Base-by-base conservation (phyloP, 306 rosid genomes). In the Lablab purpureus region DNA sequence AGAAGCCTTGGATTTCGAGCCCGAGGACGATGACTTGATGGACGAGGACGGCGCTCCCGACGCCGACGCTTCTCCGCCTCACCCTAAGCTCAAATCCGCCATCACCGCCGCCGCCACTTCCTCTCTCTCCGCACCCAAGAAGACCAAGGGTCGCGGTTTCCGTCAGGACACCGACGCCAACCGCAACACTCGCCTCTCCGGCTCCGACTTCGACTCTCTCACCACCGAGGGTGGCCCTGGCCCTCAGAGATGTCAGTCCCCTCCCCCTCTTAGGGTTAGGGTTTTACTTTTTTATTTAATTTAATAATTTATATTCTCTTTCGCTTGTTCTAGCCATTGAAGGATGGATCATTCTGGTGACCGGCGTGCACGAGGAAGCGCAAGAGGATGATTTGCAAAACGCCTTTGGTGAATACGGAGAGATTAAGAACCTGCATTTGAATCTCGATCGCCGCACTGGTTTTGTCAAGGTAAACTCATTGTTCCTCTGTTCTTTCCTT, bases 401-500 rank as follows among this genome's bases (percentile, higher is more conserved):
- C 58, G 81, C 91, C 34, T 96, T 96, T 85, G 98, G 98, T 40
- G 98, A 90, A 78, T 96, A 80, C 81, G 99, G 99, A 51, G 97
- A 96, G 86, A 91, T 96, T 62, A 93, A 89, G 85, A 96, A 91
- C 79, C 88, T 96, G 83, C 98, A 96, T 84, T 80, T 96, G 76
- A 96, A 96, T 81, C 97, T 96, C 15, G 98, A 96, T 85, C 99
- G 99, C 37, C 99, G 98, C 34, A 91, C 98, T 77, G 99, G 99
- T 69, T 96, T 83, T 82, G 98, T 96, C 58, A 96, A 95, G 88
- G 99, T 95, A 76, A n/a, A 73, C 81, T 68, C 3, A 18, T 23
- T n/a, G 1, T 15, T 64, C 25, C 69, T 32, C 69, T 63, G 6
- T 34, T 34, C 6, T 22, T 55, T n/a, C 66, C 10, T 25, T 54